Evolutionary conservation across 75 land plant genomes (phyloP).

Genomic region (Ceratopteris richardii): DNA sequence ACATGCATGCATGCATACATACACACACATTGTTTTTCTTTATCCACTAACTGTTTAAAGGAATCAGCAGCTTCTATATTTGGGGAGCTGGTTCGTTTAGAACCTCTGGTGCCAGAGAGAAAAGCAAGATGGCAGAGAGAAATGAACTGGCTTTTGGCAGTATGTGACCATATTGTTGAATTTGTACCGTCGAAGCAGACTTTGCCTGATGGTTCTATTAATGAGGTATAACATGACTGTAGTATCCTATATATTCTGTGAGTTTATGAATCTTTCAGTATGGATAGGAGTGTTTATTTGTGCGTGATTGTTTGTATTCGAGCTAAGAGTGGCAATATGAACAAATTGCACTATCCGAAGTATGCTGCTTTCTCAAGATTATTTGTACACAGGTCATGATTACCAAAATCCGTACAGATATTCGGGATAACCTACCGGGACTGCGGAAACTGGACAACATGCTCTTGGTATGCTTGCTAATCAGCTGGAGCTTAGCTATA

Average conservation of each 20-base stretch:
- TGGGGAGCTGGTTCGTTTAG: constrained; percentile 63
- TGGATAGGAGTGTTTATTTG: background rate
- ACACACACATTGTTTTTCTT: no score
- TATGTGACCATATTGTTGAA: constrained; percentile 71
- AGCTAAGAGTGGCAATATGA: no score
- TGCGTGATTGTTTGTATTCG: no score
- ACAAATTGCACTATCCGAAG: no score
- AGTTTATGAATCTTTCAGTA: background rate
- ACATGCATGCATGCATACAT: no score
- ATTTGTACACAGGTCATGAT: constrained; percentile 57
- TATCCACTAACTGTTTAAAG: no score
- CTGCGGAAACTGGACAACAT: constrained; percentile 78
- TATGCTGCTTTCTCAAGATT: no score
- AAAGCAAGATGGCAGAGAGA: constrained; percentile 63
- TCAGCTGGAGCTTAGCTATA: no score
- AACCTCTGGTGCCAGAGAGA: constrained; percentile 45
- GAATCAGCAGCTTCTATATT: constrained; percentile 56
- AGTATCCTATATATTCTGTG: background rate
- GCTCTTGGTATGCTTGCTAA: constrained; percentile 65
- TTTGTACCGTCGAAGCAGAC: constrained; percentile 52
- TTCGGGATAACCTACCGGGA: constrained; percentile 82
- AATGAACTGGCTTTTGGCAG: constrained; percentile 69
- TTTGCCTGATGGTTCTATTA: constrained; percentile 44
- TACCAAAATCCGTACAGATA: constrained; percentile 56
- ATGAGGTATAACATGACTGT: constrained; percentile 27